Base-by-base conservation (phyloP, 2,329 filamentous ascomycete species). In the Pestalotiopsis sp. region DNA sequence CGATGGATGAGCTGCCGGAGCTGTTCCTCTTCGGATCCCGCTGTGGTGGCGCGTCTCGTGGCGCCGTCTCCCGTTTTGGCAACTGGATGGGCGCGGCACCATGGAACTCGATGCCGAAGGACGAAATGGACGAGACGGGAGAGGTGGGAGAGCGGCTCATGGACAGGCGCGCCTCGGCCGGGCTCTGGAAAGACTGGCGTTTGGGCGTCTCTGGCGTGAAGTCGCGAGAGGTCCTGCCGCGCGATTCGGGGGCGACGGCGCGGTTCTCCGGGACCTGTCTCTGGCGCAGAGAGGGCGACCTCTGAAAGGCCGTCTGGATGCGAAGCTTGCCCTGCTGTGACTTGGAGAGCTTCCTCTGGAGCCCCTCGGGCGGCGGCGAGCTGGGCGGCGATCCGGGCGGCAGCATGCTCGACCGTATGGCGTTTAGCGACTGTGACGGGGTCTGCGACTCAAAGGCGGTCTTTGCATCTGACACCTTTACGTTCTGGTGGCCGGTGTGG, bases 301-400 rank as follows among this genome's bases (percentile, higher is more conserved):
- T 64, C 36, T 66, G 61, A 20, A 68, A 60, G 3, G 67, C 67
- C 14, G 57, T 66, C 14, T 66, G 67, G 20, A 68, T 27, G 17
- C 67, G 63, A 25, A 68, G 67, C 64, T 66, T 60, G 20, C 67
- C 67, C 49, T 41, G 61, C 36, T 66, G 63, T 20, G 67, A 68
- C 64, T 68, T 68, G 36, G 67, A 68, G 9, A 68, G 62, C 25
- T 23, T 14, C 36, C 67, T 39, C 38, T 49, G 60, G 45, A 68
- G 6, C 2, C 52, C 64, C 25, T 25, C n/a, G n/a, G 65, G 52
- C 14, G 45, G n/a, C 17, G 45, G 45, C 23, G 27, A 56, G 25
- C 20, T 38, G 36, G 67, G 52, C n/a, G 52, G 45, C 23, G 27
- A 56, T n/a, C 20, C 57, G 36, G 67, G 52, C n/a, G 52, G 63